Evolutionary conservation across 768 basidiomycete genomes (phyloP).

Genomic region (Lyophyllum semitale): DNA sequence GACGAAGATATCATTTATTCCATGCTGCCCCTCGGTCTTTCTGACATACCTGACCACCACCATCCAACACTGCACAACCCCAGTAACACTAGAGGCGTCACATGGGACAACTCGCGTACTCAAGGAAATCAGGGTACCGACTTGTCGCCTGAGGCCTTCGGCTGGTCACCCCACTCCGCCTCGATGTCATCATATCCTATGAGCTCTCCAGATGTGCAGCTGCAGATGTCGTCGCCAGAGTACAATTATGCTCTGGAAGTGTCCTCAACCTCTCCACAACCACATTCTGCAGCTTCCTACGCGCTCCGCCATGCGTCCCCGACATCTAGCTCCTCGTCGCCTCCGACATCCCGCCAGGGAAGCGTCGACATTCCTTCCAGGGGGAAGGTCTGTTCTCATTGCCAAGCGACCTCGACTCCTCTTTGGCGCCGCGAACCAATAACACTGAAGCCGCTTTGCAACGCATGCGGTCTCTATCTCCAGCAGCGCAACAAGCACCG

Average conservation of each 20-base stretch:
- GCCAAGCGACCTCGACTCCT: conserved; percentile 47
- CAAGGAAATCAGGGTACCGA: conserved; percentile 6
- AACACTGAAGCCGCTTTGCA: conserved; percentile 46
- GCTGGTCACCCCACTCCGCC: conserved; percentile 18
- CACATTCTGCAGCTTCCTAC: conserved; percentile 22
- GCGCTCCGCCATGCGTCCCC: conserved; percentile 20
- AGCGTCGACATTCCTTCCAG: conserved; percentile 32
- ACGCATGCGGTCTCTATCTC: conserved; percentile 50
- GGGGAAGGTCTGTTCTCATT: conserved; percentile 47
- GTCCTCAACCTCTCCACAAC: conserved; percentile 30
- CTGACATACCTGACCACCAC: conserved; percentile 9
- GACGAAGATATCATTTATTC: conserved; percentile 13
- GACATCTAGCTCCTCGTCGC: conserved; percentile 20
- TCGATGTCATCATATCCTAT: conserved; percentile 27
- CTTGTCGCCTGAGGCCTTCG: conserved; percentile 21
- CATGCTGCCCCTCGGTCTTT: conserved; percentile 10
- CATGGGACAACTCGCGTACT: conserved; percentile 14
- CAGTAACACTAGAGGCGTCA: conserved; percentile 6
- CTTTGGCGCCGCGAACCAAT: conserved; percentile 50
- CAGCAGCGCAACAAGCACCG: conserved; percentile 48
- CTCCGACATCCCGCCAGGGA: conserved; percentile 25
- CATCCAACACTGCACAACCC: background rate
- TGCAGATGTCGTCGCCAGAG: conserved; percentile 16
- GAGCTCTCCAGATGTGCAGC: conserved; percentile 21
- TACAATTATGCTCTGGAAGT: conserved; percentile 32